Conservation (phyloP, 2,329 filamentous ascomycete genomes). For the Sporothrix mexicana region DNA sequence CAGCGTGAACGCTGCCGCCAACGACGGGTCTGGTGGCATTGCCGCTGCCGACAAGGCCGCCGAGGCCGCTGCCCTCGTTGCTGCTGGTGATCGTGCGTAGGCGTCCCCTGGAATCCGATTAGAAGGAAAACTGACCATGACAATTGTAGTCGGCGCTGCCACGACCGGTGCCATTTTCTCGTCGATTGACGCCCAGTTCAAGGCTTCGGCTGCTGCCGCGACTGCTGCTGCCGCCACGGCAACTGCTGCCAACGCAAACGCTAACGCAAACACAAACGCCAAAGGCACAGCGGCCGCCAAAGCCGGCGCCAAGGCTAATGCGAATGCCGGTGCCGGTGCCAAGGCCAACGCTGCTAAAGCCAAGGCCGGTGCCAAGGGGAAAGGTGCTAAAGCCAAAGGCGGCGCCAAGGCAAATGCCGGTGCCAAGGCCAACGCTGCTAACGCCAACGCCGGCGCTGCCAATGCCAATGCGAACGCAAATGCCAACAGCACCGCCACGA, state of each 20-base stretch:
- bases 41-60: conserved; percentile 30
- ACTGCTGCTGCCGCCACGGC: conserved; percentile 12
- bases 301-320: neutral
- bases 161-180: conserved; percentile 36
- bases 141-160: conserved; percentile 32
- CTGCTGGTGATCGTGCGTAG: conserved; percentile 31
- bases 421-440: neutral
- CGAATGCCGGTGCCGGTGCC: too few species aligned
- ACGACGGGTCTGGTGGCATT: conserved; percentile 32
- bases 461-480: neutral
- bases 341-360: too few species aligned
- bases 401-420: neutral
- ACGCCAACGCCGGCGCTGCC: neutral
- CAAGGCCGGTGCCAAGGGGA: neutral
- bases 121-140: too few species aligned
- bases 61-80: conserved; percentile 33
- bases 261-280: neutral
- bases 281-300: neutral
- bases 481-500: neutral
- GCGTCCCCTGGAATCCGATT: too few species aligned
- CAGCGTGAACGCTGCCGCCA: conserved; percentile 33
- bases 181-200: conserved; percentile 35
- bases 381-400: neutral
- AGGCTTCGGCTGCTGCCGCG: conserved; percentile 30
- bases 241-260: neutral